Conservation (phyloP, 2,329 filamentous ascomycete genomes). For the Hymenotorrendiella dingleyae region DNA sequence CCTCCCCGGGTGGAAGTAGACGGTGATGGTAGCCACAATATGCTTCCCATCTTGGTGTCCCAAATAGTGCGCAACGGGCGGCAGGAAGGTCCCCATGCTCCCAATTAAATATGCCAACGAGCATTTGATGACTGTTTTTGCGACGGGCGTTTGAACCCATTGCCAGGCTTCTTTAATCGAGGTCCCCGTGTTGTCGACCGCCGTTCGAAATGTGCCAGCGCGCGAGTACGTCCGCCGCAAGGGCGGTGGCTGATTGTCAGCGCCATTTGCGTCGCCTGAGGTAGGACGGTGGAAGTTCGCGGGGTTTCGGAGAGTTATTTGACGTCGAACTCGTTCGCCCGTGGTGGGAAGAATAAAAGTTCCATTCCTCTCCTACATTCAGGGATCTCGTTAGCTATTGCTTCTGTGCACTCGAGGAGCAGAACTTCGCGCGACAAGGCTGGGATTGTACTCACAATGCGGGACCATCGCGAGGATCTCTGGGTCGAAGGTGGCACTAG, state of each 20-base stretch:
- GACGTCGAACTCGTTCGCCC: constrained; percentile 74
- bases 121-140: constrained; percentile 81
- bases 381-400: not conserved
- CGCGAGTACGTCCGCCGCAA: constrained; percentile 18
- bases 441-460: constrained; percentile 23
- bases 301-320: constrained; percentile 66
- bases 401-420: not conserved
- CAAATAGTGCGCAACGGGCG: constrained; percentile 64
- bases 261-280: constrained; percentile 7
- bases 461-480: constrained; percentile 18
- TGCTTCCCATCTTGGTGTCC: constrained; percentile 89
- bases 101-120: constrained; percentile 83
- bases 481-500: constrained; percentile 18
- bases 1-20: constrained; percentile 89
- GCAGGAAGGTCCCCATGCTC: constrained; percentile 79
- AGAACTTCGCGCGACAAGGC: not conserved
- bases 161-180: constrained; percentile 38
- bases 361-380: constrained; percentile 64
- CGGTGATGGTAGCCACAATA: constrained; percentile 85
- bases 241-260: constrained; percentile 11
- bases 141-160: constrained; percentile 66
- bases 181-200: constrained; percentile 31
- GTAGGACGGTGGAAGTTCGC: constrained; percentile 29
- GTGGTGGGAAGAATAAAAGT: constrained; percentile 84
- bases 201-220: constrained; percentile 30